Evolutionary conservation across 352 stramenopile species (phyloP).

Genomic region (Globisporangium spiculum): DNA sequence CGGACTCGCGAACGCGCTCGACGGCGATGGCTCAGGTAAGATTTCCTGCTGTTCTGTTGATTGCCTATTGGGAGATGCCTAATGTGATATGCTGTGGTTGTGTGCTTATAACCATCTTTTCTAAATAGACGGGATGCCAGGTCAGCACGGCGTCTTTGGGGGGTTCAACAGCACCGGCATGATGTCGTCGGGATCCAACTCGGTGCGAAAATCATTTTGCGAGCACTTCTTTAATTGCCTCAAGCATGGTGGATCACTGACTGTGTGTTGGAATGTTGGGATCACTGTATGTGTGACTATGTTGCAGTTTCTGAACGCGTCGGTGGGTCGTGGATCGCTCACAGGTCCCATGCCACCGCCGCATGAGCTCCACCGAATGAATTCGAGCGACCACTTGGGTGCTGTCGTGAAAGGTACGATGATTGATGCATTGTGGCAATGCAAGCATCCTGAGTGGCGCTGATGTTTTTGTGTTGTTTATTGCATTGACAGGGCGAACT

Average conservation of each 20-base stretch:
- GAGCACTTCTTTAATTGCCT: background rate
- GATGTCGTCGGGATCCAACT: slow-evolving; percentile 32
- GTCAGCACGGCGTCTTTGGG: slow-evolving; percentile 29
- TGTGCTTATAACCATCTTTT: background rate
- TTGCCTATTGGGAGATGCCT: background rate
- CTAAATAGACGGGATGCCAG: slow-evolving; percentile 7
- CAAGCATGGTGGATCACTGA: background rate
- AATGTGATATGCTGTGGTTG: background rate
- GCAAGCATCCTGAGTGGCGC: background rate
- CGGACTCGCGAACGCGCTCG: slow-evolving; percentile 27
- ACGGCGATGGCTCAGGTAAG: slow-evolving; percentile 22
- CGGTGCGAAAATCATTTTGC: slow-evolving; percentile 31
- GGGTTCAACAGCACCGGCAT: slow-evolving; percentile 46
- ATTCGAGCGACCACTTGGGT: slow-evolving; percentile 35
- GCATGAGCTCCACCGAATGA: slow-evolving; percentile 65
- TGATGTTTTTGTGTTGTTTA: background rate
- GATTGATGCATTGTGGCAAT: background rate
- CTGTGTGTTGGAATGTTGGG: background rate
- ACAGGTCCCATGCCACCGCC: slow-evolving; percentile 25
- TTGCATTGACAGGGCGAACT: slow-evolving; percentile 34
- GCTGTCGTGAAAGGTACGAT: slow-evolving; percentile 31
- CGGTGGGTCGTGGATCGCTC: slow-evolving; percentile 30
- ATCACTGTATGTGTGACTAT: background rate
- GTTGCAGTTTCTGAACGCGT: slow-evolving; percentile 52
- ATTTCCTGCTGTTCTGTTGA: background rate